Evolutionary conservation across 2,329 filamentous ascomycete species (phyloP).

Genomic region (Calonectria pseudoturangicola): DNA sequence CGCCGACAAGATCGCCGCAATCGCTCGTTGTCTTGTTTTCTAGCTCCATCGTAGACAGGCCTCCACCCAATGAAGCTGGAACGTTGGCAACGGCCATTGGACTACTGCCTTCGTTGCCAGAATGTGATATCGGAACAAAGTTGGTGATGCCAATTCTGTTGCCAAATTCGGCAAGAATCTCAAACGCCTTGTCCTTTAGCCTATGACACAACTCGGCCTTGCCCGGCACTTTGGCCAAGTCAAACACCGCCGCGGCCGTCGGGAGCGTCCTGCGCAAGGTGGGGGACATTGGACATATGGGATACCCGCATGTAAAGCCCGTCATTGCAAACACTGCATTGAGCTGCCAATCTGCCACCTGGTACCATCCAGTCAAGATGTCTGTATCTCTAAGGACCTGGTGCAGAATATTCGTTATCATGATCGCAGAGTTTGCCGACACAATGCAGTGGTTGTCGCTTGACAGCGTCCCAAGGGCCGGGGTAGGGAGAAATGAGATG

Average conservation of each 20-base stretch:
- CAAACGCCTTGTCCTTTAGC: conserved; percentile 42
- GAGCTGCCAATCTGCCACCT: conserved; percentile 55
- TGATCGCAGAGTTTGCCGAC: conserved; percentile 51
- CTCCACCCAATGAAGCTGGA: not conserved
- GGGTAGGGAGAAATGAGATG: conserved; percentile 60
- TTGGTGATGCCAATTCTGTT: conserved; percentile 47
- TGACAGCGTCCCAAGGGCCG: conserved; percentile 51
- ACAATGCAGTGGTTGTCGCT: conserved; percentile 53
- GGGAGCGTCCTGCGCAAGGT: conserved; percentile 43
- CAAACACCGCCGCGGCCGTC: conserved; percentile 44
- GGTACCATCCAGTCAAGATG: conserved; percentile 55
- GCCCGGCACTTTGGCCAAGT: conserved; percentile 26
- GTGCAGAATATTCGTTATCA: conserved; percentile 55
- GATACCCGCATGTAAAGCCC: conserved; percentile 52
- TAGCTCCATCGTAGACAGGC: conserved; percentile 42
- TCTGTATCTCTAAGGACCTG: conserved; percentile 53
- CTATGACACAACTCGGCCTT: conserved; percentile 34
- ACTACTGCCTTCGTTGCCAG: not conserved
- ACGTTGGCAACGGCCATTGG: not conserved
- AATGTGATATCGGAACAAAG: not conserved
- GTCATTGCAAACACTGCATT: conserved; percentile 48
- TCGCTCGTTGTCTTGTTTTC: conserved; percentile 34
- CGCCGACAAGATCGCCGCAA: conserved; percentile 20
- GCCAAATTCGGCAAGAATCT: conserved; percentile 48
- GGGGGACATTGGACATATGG: conserved; percentile 52